These are phyloP conservation scores for Neopestalotiopsis clavispora DNA, from an alignment of 2,329 filamentous ascomycete genomes.

Conservation along the genomic window DNA sequence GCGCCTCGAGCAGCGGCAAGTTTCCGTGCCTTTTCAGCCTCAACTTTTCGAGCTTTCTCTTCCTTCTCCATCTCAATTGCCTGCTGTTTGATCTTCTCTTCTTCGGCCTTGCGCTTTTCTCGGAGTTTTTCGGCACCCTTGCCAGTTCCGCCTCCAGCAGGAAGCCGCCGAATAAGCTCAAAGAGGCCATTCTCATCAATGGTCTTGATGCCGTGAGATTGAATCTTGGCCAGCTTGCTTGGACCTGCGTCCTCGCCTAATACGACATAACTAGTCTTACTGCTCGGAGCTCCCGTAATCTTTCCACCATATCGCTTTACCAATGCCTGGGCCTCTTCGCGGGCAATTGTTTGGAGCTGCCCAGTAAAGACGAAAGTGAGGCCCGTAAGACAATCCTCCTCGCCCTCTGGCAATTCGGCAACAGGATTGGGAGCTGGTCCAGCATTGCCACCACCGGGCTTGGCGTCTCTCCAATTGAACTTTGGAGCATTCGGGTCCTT, in stretches of 20 bases:
- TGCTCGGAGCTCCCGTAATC: constrained; percentile 82
- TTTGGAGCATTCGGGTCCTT: constrained; percentile 69
- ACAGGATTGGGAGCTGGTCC: constrained; percentile 66
- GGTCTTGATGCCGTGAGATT: constrained; percentile 79
- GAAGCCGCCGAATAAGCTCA: constrained; percentile 78
- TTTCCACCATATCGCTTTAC: constrained; percentile 96
- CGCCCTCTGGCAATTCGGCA: constrained; percentile 79
- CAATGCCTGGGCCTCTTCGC: constrained; percentile 83
- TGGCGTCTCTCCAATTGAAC: constrained; percentile 76
- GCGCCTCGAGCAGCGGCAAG: constrained; percentile 49
- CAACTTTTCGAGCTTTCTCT: constrained; percentile 65
- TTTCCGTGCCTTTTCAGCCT: constrained; percentile 60
- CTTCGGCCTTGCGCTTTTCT: constrained; percentile 84
- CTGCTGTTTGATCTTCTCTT: constrained; percentile 79
- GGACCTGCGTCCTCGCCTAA: constrained; percentile 91
- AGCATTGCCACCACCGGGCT: constrained; percentile 61
- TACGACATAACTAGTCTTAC: constrained; percentile 93
- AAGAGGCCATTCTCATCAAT: constrained; percentile 95
- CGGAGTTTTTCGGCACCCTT: constrained; percentile 86
- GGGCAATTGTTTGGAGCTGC: constrained; percentile 76
- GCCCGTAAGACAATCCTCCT: constrained; percentile 87
- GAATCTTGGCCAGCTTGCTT: constrained; percentile 88
- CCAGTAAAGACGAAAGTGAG: constrained; percentile 96
- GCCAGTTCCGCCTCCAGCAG: constrained; percentile 84
- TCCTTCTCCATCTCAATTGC: constrained; percentile 86